phyloP scores from a whole-genome alignment of 2,329 filamentous ascomycete genomes.

The Diaporthe batatas region DNA sequence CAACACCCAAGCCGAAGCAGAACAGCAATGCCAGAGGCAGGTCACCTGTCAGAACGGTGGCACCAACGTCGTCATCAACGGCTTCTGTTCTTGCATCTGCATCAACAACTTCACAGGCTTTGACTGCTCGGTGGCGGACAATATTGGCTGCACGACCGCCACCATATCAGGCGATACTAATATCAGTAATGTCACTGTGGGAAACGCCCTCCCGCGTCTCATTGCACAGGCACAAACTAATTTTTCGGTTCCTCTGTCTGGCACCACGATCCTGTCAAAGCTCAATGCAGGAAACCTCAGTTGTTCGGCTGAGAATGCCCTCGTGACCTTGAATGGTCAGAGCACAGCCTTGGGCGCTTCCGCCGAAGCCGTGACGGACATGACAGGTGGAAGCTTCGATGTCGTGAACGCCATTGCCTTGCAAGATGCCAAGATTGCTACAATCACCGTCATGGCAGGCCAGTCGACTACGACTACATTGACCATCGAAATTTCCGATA shows the following conservation, averaged over 20 bases:
- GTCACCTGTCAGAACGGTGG: conserved; percentile 85
- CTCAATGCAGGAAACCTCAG: conserved; percentile 83
- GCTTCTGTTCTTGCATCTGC: conserved; percentile 87
- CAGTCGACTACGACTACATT: conserved; percentile 52
- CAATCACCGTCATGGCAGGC: conserved; percentile 51
- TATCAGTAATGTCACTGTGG: conserved; percentile 80
- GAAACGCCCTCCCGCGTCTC: conserved; percentile 81
- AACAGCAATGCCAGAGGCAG: conserved; percentile 68
- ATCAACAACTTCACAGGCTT: conserved; percentile 83
- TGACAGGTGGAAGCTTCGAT: conserved; percentile 37
- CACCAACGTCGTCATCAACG: conserved; percentile 76
- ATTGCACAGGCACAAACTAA: conserved; percentile 74
- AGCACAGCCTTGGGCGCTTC: conserved; percentile 53
- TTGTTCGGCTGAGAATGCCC: conserved; percentile 86
- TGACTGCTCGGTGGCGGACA: conserved; percentile 62
- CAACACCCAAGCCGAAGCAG: conserved; percentile 38
- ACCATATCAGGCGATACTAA: conserved; percentile 57
- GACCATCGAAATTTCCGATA: conserved; percentile 45
- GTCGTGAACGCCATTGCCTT: conserved; percentile 44
- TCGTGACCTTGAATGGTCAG: conserved; percentile 84
- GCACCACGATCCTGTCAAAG: conserved; percentile 77
- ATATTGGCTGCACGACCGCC: conserved; percentile 67
- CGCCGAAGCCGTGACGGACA: conserved; percentile 47
- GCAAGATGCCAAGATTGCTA: conserved; percentile 48
- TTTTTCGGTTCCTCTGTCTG: conserved; percentile 82